phyloP scores from a whole-genome alignment of 768 basidiomycete genomes.

The Tricholoma furcatifolium region DNA sequence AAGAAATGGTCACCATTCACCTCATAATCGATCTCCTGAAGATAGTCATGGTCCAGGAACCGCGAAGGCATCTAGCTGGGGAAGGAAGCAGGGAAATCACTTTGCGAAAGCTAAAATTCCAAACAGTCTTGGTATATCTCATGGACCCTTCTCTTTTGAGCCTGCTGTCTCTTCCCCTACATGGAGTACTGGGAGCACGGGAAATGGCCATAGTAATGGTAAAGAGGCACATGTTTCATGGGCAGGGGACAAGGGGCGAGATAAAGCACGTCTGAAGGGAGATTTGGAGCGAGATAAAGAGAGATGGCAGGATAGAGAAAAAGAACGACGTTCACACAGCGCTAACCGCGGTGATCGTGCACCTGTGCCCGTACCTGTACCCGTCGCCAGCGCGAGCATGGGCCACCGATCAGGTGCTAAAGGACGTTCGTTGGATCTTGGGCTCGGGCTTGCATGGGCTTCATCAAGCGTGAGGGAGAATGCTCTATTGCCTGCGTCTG shows the following conservation, averaged over 20 bases:
- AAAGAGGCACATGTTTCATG: slow-evolving; percentile 19
- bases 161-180: slow-evolving; percentile 58
- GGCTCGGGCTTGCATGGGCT: slow-evolving; percentile 71
- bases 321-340: slow-evolving; percentile 21
- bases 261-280: slow-evolving; percentile 10
- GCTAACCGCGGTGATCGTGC: slow-evolving; percentile 27
- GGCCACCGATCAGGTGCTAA: slow-evolving; percentile 49
- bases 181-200: slow-evolving; percentile 31
- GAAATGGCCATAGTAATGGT: slow-evolving; percentile 19
- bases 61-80: slow-evolving; percentile 53
- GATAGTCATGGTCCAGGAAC: slow-evolving; percentile 30
- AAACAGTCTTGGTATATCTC: slow-evolving; percentile 37
- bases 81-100: slow-evolving; percentile 48
- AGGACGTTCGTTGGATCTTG: slow-evolving; percentile 72
- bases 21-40: slow-evolving; percentile 4
- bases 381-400: slow-evolving; percentile 20
- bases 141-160: slow-evolving; percentile 68
- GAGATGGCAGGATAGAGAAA: slow-evolving; percentile 28
- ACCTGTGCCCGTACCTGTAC: slow-evolving; percentile 29
- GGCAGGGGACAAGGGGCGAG: slow-evolving; percentile 18
- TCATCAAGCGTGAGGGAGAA: slow-evolving; percentile 66
- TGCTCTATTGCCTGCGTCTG: slow-evolving; percentile 53
- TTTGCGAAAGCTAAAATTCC: slow-evolving; percentile 31
- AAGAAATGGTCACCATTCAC: slow-evolving; percentile 24
- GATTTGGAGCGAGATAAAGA: slow-evolving; percentile 25